phyloP scores from a whole-genome alignment of 2,329 filamentous ascomycete genomes.

The Fusarium clavum region DNA sequence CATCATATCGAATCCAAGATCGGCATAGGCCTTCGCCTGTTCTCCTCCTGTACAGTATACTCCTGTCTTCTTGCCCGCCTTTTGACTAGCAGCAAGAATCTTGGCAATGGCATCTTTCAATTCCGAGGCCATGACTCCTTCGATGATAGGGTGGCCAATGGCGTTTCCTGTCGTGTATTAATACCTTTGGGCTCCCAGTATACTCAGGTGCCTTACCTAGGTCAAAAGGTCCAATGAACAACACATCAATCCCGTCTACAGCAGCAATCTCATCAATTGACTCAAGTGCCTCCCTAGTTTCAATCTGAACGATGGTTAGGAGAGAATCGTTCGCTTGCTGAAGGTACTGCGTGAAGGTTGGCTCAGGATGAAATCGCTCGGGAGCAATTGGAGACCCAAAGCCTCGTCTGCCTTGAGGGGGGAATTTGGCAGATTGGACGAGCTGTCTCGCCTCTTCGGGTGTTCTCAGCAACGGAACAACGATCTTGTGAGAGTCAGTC shows the following conservation, averaged over 20 bases:
- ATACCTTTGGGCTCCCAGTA: neutral
- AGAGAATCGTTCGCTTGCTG: constrained; percentile 63
- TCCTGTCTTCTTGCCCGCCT: constrained; percentile 74
- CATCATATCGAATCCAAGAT: constrained; percentile 72
- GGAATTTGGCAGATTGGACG: constrained; percentile 63
- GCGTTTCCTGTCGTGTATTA: constrained; percentile 60
- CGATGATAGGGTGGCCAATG: constrained; percentile 70
- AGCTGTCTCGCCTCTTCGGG: constrained; percentile 59
- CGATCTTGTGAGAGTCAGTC: constrained; percentile 50
- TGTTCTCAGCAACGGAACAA: constrained; percentile 59
- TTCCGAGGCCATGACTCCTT: constrained; percentile 68
- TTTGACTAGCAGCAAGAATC: constrained; percentile 67
- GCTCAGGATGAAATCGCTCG: constrained; percentile 57
- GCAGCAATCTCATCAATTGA: constrained; percentile 71
- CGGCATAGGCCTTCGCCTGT: constrained; percentile 65
- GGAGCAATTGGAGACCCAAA: constrained; percentile 62
- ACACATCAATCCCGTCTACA: constrained; percentile 69
- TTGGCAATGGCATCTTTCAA: constrained; percentile 69
- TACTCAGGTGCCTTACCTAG: constrained; percentile 56
- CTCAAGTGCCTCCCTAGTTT: constrained; percentile 72
- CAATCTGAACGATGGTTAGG: constrained; percentile 75
- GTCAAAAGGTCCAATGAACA: constrained; percentile 76
- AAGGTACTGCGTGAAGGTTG: constrained; percentile 61
- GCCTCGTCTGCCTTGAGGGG: constrained; percentile 61
- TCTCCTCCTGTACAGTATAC: constrained; percentile 68